phyloP scores from a whole-genome alignment of 257 asterid genomes.

The Nicotiana noctiflora region DNA sequence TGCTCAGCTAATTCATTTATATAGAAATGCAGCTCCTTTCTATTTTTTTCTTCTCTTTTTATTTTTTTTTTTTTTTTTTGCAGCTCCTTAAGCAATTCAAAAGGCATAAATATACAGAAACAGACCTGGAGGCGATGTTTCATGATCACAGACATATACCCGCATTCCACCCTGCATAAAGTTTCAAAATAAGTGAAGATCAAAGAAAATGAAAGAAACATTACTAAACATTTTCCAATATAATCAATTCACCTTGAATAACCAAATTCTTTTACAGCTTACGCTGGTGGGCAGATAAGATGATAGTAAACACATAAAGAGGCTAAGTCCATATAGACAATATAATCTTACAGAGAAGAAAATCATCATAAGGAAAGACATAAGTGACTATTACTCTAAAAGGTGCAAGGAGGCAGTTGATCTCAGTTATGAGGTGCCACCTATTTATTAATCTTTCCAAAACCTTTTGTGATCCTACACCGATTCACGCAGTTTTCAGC shows the following conservation, averaged over 20 bases:
- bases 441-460: not conserved
- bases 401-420: not conserved
- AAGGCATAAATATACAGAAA: slow-evolving; percentile 11
- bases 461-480: not conserved
- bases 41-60: no score
- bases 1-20: not conserved
- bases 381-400: not conserved
- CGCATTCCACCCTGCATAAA: slow-evolving; percentile 72
- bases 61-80: no score
- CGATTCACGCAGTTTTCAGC: not conserved
- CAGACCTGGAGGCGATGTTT: slow-evolving; percentile 82
- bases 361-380: not conserved
- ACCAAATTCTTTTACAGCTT: not conserved
- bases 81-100: not conserved
- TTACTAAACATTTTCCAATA: not conserved
- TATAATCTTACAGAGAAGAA: not conserved
- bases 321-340: not conserved
- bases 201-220: not conserved
- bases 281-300: not conserved
- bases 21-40: not conserved
- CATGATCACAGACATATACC: slow-evolving; percentile 69
- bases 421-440: not conserved
- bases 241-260: not conserved
- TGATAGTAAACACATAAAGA: not conserved
- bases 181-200: slow-evolving; percentile 9